phyloP scores from a whole-genome alignment of 768 basidiomycete genomes.

The Suillus placidus region DNA sequence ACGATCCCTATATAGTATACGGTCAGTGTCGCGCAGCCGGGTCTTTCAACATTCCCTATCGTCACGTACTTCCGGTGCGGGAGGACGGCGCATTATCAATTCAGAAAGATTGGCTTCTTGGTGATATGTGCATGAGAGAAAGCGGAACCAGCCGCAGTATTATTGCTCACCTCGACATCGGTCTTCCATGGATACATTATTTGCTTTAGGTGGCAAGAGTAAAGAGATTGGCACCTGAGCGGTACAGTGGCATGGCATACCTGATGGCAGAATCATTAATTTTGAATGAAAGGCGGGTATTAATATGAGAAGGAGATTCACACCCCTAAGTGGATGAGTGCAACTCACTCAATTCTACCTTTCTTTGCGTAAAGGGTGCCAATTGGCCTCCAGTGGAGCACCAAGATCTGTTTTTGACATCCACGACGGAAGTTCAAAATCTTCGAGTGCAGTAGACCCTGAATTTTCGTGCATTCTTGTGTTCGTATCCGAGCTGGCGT shows the following conservation, averaged over 20 bases:
- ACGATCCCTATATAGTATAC: no score
- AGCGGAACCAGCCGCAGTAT: not conserved
- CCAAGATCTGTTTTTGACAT: conserved; percentile 60
- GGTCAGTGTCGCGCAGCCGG: no score
- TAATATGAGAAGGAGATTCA: not conserved
- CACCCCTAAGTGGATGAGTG: not conserved
- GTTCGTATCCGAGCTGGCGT: not conserved
- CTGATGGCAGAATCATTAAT: conserved; percentile 34
- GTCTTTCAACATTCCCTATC: no score
- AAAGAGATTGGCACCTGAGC: conserved; percentile 66
- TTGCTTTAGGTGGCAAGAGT: conserved; percentile 48
- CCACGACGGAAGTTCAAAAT: conserved; percentile 66
- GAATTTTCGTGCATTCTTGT: not conserved
- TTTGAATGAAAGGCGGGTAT: not conserved
- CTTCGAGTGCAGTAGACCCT: conserved; percentile 41
- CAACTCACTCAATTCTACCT: conserved; percentile 48
- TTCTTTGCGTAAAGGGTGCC: conserved; percentile 60
- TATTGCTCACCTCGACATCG: conserved; percentile 57
- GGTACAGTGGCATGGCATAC: conserved; percentile 65
- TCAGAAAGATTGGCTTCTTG: conserved; percentile 46
- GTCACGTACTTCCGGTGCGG: conserved; percentile 38
- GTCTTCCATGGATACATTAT: conserved; percentile 44
- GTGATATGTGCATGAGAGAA: not conserved
- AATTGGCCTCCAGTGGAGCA: conserved; percentile 68
- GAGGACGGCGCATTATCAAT: conserved; percentile 40